Evolutionary conservation across 495 filamentous ascomycete genomes (phyloP).

Genomic region (Aspergillus cristatus): DNA sequence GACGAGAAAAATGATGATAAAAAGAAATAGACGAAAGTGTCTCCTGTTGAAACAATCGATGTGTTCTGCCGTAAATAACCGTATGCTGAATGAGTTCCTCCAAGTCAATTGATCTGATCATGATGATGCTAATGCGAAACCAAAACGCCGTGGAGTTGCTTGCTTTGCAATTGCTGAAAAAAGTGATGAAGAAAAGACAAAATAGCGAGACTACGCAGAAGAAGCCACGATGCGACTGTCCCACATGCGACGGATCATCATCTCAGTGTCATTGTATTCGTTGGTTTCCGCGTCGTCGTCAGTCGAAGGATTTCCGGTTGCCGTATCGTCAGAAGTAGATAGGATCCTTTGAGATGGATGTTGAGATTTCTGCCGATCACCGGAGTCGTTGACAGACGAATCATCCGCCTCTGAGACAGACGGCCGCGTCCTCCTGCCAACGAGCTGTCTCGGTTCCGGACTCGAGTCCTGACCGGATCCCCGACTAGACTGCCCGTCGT

Average conservation of each 20-base stretch:
- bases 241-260: constrained; percentile 43
- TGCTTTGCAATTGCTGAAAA: no score
- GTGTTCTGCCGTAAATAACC: no score
- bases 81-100: no score
- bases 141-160: no score
- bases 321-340: constrained; percentile 31
- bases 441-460: constrained; percentile 17
- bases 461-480: constrained; percentile 11
- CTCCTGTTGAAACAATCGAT: no score
- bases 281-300: constrained; percentile 22
- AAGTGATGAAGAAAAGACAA: not conserved
- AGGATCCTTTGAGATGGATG: constrained; percentile 33
- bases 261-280: constrained; percentile 20
- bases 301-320: constrained; percentile 8
- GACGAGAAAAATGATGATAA: no score
- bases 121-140: no score
- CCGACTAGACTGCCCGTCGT: constrained; percentile 13
- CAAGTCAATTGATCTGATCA: no score
- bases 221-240: constrained; percentile 37
- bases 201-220: constrained; percentile 18
- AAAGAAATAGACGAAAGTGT: no score
- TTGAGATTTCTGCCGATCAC: constrained; percentile 14
- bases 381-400: constrained; percentile 15
- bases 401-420: constrained; percentile 22
- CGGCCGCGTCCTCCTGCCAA: constrained; percentile 11